These are phyloP conservation scores for Pichia sp. DNA, from an alignment of 1,139 yeast species.

Conservation along the genomic window DNA sequence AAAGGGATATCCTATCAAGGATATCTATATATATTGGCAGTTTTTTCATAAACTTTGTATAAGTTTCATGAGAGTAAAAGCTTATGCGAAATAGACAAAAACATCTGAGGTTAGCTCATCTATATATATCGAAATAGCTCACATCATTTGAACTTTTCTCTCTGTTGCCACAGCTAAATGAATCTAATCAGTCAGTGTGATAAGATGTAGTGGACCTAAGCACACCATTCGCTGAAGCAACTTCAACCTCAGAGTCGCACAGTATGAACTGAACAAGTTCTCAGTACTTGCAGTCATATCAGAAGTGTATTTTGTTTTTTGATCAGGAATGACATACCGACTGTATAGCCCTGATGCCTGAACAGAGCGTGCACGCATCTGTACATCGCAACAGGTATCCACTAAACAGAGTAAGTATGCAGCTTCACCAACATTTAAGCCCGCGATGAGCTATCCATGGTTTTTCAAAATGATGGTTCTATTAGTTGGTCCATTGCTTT, in stretches of 20 bases:
- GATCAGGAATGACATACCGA: slow-evolving; percentile 47
- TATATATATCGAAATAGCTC: too few species aligned
- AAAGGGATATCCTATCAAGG: not conserved
- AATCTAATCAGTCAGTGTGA: too few species aligned
- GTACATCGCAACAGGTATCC: slow-evolving; percentile 69
- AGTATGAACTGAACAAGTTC: too few species aligned
- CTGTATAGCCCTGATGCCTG: slow-evolving; percentile 33
- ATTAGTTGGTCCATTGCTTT: slow-evolving; percentile 56
- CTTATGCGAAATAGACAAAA: not conserved
- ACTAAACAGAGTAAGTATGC: slow-evolving; percentile 44
- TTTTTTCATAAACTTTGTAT: not conserved
- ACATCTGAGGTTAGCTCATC: too few species aligned
- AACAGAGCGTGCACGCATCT: slow-evolving; percentile 59
- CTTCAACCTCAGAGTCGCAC: too few species aligned
- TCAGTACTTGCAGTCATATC: too few species aligned
- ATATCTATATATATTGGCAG: not conserved
- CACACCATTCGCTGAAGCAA: too few species aligned
- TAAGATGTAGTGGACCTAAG: too few species aligned
- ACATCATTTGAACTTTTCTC: too few species aligned
- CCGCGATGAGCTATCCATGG: slow-evolving; percentile 80
- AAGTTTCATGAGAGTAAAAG: not conserved
- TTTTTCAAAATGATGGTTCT: slow-evolving; percentile 62
- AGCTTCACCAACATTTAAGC: slow-evolving; percentile 77
- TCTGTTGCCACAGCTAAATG: too few species aligned
- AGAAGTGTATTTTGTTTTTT: slow-evolving; percentile 65